Conservation (phyloP, 2,329 filamentous ascomycete species). For the Fusarium equiseti region DNA sequence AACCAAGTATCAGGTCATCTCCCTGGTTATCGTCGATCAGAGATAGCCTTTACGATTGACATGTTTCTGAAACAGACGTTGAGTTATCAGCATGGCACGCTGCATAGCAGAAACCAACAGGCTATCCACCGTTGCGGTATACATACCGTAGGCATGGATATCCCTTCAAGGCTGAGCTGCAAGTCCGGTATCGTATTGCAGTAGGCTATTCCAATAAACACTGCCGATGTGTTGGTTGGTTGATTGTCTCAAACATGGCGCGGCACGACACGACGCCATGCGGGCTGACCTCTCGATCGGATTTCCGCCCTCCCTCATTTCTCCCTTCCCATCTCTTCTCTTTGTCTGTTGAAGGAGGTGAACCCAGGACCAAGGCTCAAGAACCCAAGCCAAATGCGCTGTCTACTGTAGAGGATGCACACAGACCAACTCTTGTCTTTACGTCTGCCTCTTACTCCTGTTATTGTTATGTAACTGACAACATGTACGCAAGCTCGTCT, state of each 20-base stretch:
- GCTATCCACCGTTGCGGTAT: slow-evolving; percentile 1
- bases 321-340: not conserved
- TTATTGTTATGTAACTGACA: not conserved
- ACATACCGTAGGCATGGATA: slow-evolving; percentile 6
- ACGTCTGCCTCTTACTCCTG: not conserved
- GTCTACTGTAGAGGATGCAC: not conserved
- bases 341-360: not conserved
- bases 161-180: slow-evolving; percentile 1
- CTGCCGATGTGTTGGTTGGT: slow-evolving; percentile 23
- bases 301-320: slow-evolving; percentile 2
- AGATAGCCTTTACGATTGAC: slow-evolving; percentile 1
- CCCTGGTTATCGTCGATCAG: not conserved
- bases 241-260: slow-evolving; percentile 15
- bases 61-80: slow-evolving; percentile 12
- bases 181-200: not conserved
- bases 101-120: not conserved
- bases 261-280: slow-evolving; percentile 14
- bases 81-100: not conserved
- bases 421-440: not conserved
- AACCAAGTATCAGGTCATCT: slow-evolving; percentile 7
- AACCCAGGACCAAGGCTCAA: slow-evolving; percentile 17
- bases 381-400: not conserved
- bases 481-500: slow-evolving; percentile 8
- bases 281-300: slow-evolving; percentile 30
- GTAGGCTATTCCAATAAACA: slow-evolving; percentile 4